phyloP scores from a whole-genome alignment of 148 eudicot species.

The Rhododendron ovatum region DNA sequence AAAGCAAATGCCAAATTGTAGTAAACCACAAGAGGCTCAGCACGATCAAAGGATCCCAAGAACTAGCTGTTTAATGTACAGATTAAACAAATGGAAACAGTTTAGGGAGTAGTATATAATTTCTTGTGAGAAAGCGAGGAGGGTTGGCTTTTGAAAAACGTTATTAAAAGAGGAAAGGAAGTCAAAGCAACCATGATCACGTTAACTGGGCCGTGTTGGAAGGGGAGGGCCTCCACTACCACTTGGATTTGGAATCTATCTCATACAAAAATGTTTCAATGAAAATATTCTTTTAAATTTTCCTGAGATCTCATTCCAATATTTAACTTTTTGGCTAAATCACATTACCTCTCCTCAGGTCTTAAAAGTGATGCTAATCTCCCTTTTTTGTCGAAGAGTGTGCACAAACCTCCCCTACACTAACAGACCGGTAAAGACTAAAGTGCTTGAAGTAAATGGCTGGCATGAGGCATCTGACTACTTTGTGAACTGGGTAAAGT shows the following conservation, averaged over 20 bases:
- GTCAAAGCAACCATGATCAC: constrained; percentile 28
- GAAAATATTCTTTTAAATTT: not conserved
- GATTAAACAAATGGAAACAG: not conserved
- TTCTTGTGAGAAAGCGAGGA: not conserved
- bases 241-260: not conserved
- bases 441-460: not conserved
- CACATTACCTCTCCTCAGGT: not conserved
- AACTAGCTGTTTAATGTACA: not conserved
- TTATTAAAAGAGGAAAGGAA: constrained; percentile 5
- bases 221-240: not conserved
- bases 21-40: not conserved
- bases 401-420: not conserved
- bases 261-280: not conserved
- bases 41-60: constrained; percentile 2
- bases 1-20: not conserved
- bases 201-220: constrained; percentile 16
- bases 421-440: not conserved
- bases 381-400: not conserved
- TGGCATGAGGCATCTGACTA: not conserved
- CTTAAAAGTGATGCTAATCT: not conserved
- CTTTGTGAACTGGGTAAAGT: not conserved
- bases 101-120: not conserved
- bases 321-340: not conserved
- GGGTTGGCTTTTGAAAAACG: not conserved
- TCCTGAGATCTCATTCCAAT: not conserved